Evolutionary conservation across 1,284 basidiomycete genomes (phyloP), one percentile per base, ranked within the genome.

Genomic region (Chalciporus sp.): DNA sequence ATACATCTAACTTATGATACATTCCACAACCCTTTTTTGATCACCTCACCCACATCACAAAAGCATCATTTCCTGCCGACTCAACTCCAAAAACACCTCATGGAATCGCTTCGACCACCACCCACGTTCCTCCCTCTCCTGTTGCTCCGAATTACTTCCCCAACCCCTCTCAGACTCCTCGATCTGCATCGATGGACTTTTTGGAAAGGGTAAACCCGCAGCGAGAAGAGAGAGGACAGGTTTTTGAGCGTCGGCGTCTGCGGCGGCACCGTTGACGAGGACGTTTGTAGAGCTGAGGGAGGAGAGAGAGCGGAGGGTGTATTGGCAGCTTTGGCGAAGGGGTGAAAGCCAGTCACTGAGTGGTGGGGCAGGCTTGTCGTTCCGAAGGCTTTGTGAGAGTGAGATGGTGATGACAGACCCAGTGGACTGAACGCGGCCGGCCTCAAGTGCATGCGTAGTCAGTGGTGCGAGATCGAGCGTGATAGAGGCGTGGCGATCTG

Each of bases 101-200:
- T 85, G 84, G 61, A 91, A 91, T 42, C 88, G 74, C 49, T 85
- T 63, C 3, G 84, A 78, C 90, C 90, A 92, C 87, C 88, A 92
- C 3, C 82, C 86, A 1, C 90, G 76, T 61, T 92, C 87, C 65
- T 90, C 86, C 40, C 87, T 71, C 63, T 92, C 90, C 50, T 75
- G 75, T 47, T 74, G 69, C 26, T 67, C 69, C 35, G 69, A 58
- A 58, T 68, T 64, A 17, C 66, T 46, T 10, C 59, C 56, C 49
- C 71, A 61, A 11, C 64, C 66, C 9, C 63, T 58, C 28, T 69
- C 61, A 14, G 61, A 61, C 37, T 76, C 76, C 1, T 70, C 69
- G 9, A 80, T 61, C 58, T 86, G 85, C 51, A 80, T 68, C 0
- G 84, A 88, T 9, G 86, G 87, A 56, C 85, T 86, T 69, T 85